Evolutionary conservation across 2,329 filamentous ascomycete species (phyloP).

Genomic region (Pseudocercospora ulei): DNA sequence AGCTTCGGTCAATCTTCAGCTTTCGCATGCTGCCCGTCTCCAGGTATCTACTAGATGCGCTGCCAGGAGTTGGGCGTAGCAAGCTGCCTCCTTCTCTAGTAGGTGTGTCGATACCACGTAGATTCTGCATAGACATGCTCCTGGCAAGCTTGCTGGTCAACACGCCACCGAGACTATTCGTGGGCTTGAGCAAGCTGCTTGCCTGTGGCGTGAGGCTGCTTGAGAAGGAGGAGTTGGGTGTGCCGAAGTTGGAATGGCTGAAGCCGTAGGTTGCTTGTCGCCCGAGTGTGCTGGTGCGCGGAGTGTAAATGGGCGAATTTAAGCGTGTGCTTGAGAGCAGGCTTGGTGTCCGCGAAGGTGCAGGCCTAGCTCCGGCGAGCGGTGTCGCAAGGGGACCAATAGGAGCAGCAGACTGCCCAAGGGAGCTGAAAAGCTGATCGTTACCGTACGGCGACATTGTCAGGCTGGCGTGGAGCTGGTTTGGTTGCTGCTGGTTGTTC

Average conservation of each 20-base stretch:
- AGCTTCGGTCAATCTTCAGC: conserved; percentile 78
- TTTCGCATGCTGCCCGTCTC: conserved; percentile 73
- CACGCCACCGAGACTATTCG: conserved; percentile 56
- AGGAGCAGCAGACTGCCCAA: conserved; percentile 57
- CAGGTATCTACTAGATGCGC: conserved; percentile 55
- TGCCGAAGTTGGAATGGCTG: conserved; percentile 78
- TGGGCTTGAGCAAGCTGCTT: conserved; percentile 52
- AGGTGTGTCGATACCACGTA: conserved; percentile 60
- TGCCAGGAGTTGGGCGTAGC: conserved; percentile 54
- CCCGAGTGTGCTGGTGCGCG: conserved; percentile 43
- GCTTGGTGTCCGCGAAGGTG: conserved; percentile 28
- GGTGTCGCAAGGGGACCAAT: conserved; percentile 89
- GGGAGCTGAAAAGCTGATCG: conserved; percentile 69
- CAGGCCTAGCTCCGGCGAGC: conserved; percentile 53
- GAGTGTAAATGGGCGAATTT: conserved; percentile 68
- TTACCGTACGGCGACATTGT: conserved; percentile 86
- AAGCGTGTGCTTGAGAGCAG: conserved; percentile 28
- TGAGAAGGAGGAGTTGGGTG: conserved; percentile 47
- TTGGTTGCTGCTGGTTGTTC: conserved; percentile 44
- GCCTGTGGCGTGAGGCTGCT: conserved; percentile 58
- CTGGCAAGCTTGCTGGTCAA: conserved; percentile 53
- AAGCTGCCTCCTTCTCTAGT: conserved; percentile 73
- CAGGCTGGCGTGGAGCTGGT: conserved; percentile 49
- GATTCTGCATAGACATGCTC: conserved; percentile 78
- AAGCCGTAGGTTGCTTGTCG: conserved; percentile 62